phyloP scores from a whole-genome alignment of 148 eudicot species.

The Amaranthus palmeri region DNA sequence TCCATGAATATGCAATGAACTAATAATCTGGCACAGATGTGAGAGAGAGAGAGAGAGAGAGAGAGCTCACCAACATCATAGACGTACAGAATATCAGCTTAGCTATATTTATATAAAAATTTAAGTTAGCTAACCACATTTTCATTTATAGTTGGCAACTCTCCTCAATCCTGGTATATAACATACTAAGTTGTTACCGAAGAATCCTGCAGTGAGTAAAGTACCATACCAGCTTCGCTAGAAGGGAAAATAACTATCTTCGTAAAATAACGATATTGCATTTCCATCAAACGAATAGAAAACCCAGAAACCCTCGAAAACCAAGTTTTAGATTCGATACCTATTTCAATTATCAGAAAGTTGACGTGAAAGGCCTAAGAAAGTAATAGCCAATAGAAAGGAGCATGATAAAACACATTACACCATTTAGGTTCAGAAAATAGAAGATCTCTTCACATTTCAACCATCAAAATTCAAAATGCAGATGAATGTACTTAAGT shows the following conservation, averaged over 20 bases:
- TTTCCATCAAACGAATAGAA: neutral
- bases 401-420: neutral
- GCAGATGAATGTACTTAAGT: neutral
- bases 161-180: too few relatives aligned
- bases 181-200: neutral
- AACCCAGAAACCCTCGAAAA: neutral
- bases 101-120: too few relatives aligned
- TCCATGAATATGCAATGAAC: neutral
- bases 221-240: neutral
- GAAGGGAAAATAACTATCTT: neutral
- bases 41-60: too few relatives aligned
- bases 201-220: neutral
- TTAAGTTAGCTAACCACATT: too few relatives aligned
- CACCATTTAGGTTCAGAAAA: neutral
- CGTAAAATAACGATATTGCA: neutral
- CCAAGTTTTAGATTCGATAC: neutral
- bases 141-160: neutral
- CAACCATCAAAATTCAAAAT: constrained; percentile 1
- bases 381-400: neutral
- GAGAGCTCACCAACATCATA: too few relatives aligned
- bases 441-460: neutral
- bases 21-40: neutral
- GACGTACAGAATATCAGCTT: too few relatives aligned
- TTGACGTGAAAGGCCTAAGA: neutral
- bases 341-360: too few relatives aligned